Percentiles rank a stretch among this genome's conserved stretches.
Conservation (phyloP, 2,329 filamentous ascomycete genomes). For the Exophiala calicioides region DNA sequence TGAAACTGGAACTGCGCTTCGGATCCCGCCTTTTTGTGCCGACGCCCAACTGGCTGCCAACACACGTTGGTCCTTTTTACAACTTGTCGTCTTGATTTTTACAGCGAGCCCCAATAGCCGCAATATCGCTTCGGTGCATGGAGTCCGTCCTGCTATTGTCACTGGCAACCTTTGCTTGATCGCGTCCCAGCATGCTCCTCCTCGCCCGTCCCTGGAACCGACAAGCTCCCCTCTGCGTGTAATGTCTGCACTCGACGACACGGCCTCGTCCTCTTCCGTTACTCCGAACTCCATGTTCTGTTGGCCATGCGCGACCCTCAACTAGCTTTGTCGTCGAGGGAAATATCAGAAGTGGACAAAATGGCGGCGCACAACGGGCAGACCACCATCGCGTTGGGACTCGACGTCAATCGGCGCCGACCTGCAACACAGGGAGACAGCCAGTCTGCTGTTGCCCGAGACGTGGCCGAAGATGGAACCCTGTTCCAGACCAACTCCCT, state of each 20-base stretch:
- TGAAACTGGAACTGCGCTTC: too few species aligned
- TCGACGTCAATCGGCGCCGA: constrained; percentile 16
- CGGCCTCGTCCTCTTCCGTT: background rate
- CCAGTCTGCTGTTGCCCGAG: constrained; percentile 5
- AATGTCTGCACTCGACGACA: constrained; percentile 5
- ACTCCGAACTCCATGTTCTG: constrained; percentile 5
- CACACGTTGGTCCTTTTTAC: too few species aligned
- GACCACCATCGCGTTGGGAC: constrained; percentile 12
- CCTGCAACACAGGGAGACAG: constrained; percentile 20
- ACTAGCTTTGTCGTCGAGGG: constrained; percentile 7
- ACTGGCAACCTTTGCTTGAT: background rate
- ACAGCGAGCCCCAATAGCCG: too few species aligned
- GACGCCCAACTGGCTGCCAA: too few species aligned
- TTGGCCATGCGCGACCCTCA: constrained; percentile 1
- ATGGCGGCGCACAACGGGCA: constrained; percentile 20
- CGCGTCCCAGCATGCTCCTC: background rate
- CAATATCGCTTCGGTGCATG: too few species aligned
- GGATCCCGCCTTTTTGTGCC: too few species aligned
- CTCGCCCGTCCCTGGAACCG: too few species aligned
- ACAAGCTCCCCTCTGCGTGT: too few species aligned
- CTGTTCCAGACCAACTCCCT: constrained; percentile 11
- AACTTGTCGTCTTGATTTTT: too few species aligned
- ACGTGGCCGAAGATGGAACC: constrained; percentile 8
- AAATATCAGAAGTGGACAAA: background rate
- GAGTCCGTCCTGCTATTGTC: too few species aligned